These are phyloP conservation scores for Novymonas esmeraldas DNA, from an alignment of 208 protist species.

Conservation along the genomic window DNA sequence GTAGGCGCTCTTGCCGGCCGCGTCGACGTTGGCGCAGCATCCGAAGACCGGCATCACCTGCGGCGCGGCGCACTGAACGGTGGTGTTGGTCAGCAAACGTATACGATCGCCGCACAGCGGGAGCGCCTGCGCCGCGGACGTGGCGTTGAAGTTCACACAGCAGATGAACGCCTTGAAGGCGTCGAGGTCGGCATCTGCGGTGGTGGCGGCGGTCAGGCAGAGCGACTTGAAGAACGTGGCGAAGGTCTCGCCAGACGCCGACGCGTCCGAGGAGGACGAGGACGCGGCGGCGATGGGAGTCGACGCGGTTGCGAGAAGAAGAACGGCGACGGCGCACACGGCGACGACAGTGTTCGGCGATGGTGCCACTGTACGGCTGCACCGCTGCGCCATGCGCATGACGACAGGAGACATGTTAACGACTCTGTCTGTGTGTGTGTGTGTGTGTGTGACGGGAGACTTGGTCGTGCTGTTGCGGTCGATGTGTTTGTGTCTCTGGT, in stretches of 20 bases:
- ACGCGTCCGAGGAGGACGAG: not conserved
- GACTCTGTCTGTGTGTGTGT: too few relatives aligned
- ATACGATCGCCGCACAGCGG: not conserved
- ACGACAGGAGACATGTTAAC: too few relatives aligned
- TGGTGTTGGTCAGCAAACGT: not conserved
- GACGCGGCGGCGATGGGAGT: not conserved
- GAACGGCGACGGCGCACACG: too few relatives aligned
- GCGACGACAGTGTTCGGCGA: too few relatives aligned
- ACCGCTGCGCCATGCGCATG: too few relatives aligned
- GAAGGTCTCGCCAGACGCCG: not conserved
- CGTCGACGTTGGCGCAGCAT: slow-evolving; percentile 3
- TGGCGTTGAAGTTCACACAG: not conserved
- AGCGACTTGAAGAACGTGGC: slow-evolving; percentile 3
- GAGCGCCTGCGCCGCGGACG: not conserved
- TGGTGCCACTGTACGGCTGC: too few relatives aligned
- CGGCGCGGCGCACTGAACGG: not conserved
- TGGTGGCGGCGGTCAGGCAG: not conserved
- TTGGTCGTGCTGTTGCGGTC: too few relatives aligned
- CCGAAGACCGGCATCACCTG: not conserved
- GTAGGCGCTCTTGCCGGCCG: not conserved
- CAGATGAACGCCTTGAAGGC: not conserved
- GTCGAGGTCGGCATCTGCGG: not conserved
- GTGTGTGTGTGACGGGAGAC: too few relatives aligned
- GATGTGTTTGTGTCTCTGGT: too few relatives aligned
- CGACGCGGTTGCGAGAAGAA: not conserved